phyloP scores from a whole-genome alignment of 495 filamentous ascomycete species.

The Daldinia caldariorum region DNA sequence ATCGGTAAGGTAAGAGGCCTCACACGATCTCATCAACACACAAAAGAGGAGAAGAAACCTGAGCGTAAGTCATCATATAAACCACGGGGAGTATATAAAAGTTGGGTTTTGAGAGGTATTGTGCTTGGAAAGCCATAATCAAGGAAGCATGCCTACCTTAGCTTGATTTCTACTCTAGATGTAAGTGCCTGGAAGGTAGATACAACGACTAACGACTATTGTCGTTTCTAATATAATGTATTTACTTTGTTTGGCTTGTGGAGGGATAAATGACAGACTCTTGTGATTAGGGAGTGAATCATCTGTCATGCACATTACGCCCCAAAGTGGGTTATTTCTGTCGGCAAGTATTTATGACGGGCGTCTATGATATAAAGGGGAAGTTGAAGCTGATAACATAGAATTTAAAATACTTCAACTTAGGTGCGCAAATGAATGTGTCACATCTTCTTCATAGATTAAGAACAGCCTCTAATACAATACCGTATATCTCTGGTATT shows the following conservation, averaged over 20 bases:
- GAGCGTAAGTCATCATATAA: neutral
- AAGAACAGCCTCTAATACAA: no score
- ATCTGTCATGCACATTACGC: no score
- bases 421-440: no score
- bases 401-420: no score
- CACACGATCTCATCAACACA: neutral
- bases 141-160: neutral
- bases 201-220: neutral
- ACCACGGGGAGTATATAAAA: neutral
- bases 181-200: neutral
- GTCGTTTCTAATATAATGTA: neutral
- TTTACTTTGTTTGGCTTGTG: neutral
- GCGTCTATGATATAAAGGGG: no score
- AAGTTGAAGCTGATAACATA: no score
- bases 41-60: neutral
- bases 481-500: no score
- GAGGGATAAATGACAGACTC: no score
- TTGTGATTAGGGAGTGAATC: no score
- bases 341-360: no score
- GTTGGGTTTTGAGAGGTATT: slow-evolving; percentile 14
- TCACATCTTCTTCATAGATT: no score
- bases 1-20: slow-evolving; percentile 18
- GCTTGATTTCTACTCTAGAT: neutral
- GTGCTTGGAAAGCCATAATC: slow-evolving; percentile 5
- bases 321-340: no score